phyloP scores from a whole-genome alignment of 2,329 filamentous ascomycete genomes.

The Paecilomyces formosus region DNA sequence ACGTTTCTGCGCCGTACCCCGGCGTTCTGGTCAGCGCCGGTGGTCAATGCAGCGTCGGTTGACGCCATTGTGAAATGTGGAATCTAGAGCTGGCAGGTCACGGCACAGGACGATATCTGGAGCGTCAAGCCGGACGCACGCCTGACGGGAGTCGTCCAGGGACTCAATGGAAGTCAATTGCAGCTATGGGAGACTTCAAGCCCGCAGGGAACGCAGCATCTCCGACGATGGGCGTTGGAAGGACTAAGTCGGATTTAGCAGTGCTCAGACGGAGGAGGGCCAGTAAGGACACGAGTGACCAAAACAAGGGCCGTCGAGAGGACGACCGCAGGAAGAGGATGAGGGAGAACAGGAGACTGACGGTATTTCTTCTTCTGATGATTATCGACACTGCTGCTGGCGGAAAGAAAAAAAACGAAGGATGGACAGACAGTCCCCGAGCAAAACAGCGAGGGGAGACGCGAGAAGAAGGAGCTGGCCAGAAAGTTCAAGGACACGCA shows the following conservation, averaged over 20 bases:
- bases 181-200: neutral
- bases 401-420: slow-evolving; percentile 12
- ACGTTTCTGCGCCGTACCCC: slow-evolving; percentile 39
- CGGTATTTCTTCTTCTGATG: neutral
- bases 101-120: neutral
- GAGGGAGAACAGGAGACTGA: neutral
- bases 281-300: neutral
- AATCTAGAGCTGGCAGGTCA: neutral
- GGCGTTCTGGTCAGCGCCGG: slow-evolving; percentile 23
- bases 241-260: neutral
- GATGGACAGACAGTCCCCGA: slow-evolving; percentile 1
- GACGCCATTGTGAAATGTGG: slow-evolving; percentile 19
- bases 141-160: neutral
- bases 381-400: neutral
- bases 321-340: slow-evolving; percentile 4
- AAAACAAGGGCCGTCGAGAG: slow-evolving; percentile 16
- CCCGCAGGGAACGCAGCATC: neutral
- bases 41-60: slow-evolving; percentile 24
- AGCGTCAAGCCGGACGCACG: neutral
- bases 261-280: neutral
- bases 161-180: neutral
- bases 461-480: slow-evolving; percentile 13
- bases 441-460: neutral
- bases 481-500: slow-evolving; percentile 12
- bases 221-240: neutral